phyloP scores from a whole-genome alignment of 257 asterid species.

The Fraxinus cuspidata region DNA sequence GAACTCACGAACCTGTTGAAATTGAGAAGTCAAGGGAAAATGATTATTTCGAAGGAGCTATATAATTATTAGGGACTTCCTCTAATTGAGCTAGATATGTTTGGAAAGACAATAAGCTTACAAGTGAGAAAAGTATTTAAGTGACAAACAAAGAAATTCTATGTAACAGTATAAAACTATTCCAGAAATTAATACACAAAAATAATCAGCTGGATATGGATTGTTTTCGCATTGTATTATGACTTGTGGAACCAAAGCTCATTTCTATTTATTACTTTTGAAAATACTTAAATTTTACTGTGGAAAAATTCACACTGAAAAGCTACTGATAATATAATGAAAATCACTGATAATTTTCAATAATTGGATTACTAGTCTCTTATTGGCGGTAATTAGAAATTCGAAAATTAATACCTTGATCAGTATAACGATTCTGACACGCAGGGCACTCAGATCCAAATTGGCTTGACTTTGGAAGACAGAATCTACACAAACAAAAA shows the following conservation, averaged over 20 bases:
- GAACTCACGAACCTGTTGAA: too few species aligned
- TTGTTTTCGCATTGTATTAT: too few species aligned
- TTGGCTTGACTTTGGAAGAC: constrained; percentile 42
- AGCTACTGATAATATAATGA: neutral
- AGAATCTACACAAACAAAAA: constrained; percentile 42
- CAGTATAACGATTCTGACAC: constrained; percentile 50
- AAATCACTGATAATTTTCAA: neutral
- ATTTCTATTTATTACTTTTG: too few species aligned
- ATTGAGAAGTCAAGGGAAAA: too few species aligned
- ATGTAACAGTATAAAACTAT: neutral
- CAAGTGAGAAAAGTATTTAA: too few species aligned
- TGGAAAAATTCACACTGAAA: neutral
- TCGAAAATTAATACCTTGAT: constrained; percentile 44
- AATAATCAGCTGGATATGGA: neutral
- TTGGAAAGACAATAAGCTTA: too few species aligned
- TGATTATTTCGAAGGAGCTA: too few species aligned
- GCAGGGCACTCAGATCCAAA: constrained; percentile 58
- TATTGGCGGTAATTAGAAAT: neutral
- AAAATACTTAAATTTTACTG: neutral
- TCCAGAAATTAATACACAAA: neutral
- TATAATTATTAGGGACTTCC: too few species aligned
- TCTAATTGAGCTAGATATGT: too few species aligned
- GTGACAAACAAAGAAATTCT: too few species aligned
- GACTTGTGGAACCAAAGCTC: too few species aligned
- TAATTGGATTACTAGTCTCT: neutral